phyloP scores from a whole-genome alignment of 768 basidiomycete species.

The Termitomyces sp. region DNA sequence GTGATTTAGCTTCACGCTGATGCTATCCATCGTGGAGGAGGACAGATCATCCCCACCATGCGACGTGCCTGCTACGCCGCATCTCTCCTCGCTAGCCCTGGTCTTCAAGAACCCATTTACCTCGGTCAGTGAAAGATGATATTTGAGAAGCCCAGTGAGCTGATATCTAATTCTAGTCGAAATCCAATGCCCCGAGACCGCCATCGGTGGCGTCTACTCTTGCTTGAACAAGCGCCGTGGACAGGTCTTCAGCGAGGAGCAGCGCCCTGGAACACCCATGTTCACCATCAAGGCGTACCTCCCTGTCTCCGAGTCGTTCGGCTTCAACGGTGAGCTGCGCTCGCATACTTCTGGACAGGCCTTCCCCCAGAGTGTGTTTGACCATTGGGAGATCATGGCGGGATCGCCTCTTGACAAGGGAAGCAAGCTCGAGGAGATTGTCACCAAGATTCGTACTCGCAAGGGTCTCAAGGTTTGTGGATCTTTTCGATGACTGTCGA shows the following conservation, averaged over 20 bases:
- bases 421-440: constrained; percentile 84
- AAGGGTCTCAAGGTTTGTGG: constrained; percentile 87
- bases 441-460: constrained; percentile 75
- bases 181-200: constrained; percentile 96
- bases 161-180: constrained; percentile 55
- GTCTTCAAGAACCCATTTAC: constrained; percentile 95
- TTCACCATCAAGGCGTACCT: constrained; percentile 98
- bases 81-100: constrained; percentile 84
- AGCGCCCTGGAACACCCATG: constrained; percentile 98
- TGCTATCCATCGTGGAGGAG: constrained; percentile 99
- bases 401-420: constrained; percentile 87
- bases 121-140: constrained; percentile 48
- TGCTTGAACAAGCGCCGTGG: constrained; percentile 95
- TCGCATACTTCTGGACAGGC: constrained; percentile 93
- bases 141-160: constrained; percentile 3
- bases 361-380: constrained; percentile 94
- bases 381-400: constrained; percentile 86
- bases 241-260: constrained; percentile 97
- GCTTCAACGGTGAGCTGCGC: constrained; percentile 96
- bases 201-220: constrained; percentile 96
- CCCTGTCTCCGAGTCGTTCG: constrained; percentile 89
- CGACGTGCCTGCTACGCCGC: constrained; percentile 97
- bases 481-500: background rate
- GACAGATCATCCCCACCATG: constrained; percentile 95
- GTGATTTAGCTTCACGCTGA: constrained; percentile 81